phyloP scores from a whole-genome alignment of 2,329 filamentous ascomycete species.

The Aspergillus alliaceus region DNA sequence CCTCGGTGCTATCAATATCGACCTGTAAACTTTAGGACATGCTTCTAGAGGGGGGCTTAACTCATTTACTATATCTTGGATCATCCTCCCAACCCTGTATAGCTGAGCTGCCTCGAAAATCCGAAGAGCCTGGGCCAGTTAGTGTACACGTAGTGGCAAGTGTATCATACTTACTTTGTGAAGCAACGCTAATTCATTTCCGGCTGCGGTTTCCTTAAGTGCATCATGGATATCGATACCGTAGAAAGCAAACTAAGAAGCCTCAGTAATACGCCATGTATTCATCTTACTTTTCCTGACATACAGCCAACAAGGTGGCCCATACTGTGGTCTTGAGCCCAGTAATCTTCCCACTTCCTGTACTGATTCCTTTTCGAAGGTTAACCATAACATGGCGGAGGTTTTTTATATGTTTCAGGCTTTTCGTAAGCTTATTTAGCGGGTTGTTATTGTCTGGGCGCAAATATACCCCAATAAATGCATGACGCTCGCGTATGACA shows the following conservation, averaged over 20 bases:
- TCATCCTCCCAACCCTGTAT: constrained; percentile 66
- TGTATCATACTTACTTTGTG: constrained; percentile 47
- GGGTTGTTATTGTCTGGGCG: constrained; percentile 64
- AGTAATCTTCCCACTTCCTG: constrained; percentile 48
- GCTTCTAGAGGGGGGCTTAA: not conserved
- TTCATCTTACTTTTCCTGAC: constrained; percentile 16
- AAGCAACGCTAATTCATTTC: constrained; percentile 53
- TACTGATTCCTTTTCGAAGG: constrained; percentile 74
- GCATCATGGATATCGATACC: constrained; percentile 68
- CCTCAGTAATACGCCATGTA: not conserved
- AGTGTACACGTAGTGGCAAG: not conserved
- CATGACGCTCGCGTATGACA: constrained; percentile 70
- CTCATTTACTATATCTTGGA: constrained; percentile 61
- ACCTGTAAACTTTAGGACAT: constrained; percentile 47
- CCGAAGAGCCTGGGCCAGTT: constrained; percentile 52
- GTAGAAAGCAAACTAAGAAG: constrained; percentile 65
- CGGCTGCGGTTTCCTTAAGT: constrained; percentile 58
- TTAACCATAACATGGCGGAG: constrained; percentile 68
- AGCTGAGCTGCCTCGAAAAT: constrained; percentile 61
- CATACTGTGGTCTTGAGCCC: constrained; percentile 69
- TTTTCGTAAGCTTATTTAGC: constrained; percentile 58
- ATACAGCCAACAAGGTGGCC: constrained; percentile 63
- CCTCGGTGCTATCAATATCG: constrained; percentile 75
- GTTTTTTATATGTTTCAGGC: constrained; percentile 72
- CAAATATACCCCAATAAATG: constrained; percentile 66